Conservation (phyloP, 2,329 filamentous ascomycete genomes). For the Penicillium sp. region DNA sequence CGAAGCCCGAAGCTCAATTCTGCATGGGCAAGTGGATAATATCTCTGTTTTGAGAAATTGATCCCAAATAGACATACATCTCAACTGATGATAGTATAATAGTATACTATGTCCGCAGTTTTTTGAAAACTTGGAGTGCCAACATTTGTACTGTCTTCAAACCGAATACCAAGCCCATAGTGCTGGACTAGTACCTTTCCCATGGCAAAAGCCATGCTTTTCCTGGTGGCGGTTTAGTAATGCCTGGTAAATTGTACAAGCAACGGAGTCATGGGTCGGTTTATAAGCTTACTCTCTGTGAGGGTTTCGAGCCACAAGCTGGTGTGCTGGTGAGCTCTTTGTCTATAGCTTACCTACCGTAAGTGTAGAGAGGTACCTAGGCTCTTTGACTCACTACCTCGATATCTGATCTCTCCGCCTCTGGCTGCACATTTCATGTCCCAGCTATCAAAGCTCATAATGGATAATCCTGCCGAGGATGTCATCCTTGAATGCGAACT, state of each 20-base stretch:
- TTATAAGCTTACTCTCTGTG: too few species aligned
- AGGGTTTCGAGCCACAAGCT: background rate
- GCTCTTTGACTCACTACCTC: too few species aligned
- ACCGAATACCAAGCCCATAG: background rate
- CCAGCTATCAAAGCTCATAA: constrained; percentile 4
- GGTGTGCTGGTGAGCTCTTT: too few species aligned
- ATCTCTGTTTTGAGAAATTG: background rate
- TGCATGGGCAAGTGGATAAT: background rate
- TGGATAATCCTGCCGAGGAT: constrained; percentile 21
- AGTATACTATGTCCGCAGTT: background rate
- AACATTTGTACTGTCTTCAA: background rate
- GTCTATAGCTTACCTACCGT: too few species aligned
- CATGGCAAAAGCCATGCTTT: too few species aligned
- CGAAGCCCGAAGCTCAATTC: background rate
- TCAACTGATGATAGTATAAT: background rate
- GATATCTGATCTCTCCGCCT: background rate
- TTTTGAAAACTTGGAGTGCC: background rate
- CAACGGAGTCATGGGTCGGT: background rate
- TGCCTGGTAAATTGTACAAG: too few species aligned
- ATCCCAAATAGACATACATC: background rate
- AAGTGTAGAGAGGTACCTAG: background rate
- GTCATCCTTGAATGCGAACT: constrained; percentile 30
- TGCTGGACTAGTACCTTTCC: background rate
- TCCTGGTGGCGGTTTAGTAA: background rate
- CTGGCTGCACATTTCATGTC: background rate